Evolutionary conservation across 345 rosid genomes (phyloP).

Genomic region (Trapa incisa): DNA sequence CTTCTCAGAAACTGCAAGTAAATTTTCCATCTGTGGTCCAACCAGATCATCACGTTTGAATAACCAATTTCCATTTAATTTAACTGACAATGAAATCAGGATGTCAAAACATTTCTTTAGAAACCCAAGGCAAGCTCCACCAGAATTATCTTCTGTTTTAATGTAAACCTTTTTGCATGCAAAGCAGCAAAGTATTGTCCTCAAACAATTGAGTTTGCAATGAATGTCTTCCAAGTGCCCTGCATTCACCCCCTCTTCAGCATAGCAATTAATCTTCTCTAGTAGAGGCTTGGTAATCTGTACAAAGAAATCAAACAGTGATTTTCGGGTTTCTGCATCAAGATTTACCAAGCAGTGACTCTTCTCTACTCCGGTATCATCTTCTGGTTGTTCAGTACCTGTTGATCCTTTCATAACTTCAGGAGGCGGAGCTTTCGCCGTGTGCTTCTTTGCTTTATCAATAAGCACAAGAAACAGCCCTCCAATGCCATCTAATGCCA

Average conservation of each 20-base stretch:
- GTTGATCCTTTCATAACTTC: conserved; percentile 22
- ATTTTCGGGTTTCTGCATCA: conserved; percentile 47
- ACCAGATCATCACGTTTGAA: conserved; percentile 18
- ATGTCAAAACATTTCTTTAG: conserved; percentile 44
- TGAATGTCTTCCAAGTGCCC: conserved; percentile 28
- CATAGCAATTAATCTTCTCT: conserved; percentile 36
- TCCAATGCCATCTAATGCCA: conserved; percentile 43
- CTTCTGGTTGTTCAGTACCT: conserved; percentile 17
- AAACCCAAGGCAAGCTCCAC: conserved; percentile 64
- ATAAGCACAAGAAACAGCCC: conserved; percentile 52
- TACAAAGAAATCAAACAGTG: conserved; percentile 64
- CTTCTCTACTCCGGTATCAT: conserved; percentile 14
- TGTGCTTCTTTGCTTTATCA: conserved; percentile 44
- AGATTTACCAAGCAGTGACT: conserved; percentile 31
- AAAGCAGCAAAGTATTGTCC: conserved; percentile 39
- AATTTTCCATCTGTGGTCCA: conserved; percentile 20
- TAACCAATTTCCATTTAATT: conserved; percentile 16
- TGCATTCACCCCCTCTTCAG: conserved; percentile 25
- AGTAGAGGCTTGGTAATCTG: conserved; percentile 74
- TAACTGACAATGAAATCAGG: conserved; percentile 39
- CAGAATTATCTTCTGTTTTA: conserved; percentile 66
- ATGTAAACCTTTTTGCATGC: conserved; percentile 39
- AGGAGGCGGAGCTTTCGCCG: conserved; percentile 27
- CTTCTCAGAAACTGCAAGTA: conserved; percentile 45
- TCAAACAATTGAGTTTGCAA: conserved; percentile 41